These are phyloP conservation scores for Exsudoporus floridanus DNA, from an alignment of 1,284 basidiomycete genomes.

Conservation along the genomic window DNA sequence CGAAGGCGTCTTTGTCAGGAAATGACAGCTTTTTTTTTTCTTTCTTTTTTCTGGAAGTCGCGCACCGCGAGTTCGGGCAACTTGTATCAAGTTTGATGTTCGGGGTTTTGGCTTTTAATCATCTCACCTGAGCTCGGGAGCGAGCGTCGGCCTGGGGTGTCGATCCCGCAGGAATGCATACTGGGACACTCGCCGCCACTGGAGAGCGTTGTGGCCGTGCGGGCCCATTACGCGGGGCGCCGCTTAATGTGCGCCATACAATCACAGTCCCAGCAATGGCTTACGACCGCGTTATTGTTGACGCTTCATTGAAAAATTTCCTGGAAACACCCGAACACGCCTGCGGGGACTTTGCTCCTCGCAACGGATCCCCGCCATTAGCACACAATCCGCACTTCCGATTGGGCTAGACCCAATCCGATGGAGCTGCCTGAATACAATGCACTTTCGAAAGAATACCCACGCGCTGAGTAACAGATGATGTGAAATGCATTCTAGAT, in stretches of 20 bases:
- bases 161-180: slow-evolving; percentile 9
- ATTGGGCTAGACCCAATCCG: background rate
- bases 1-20: background rate
- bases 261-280: slow-evolving; percentile 3
- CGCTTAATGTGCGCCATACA: slow-evolving; percentile 11
- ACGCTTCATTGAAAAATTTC: slow-evolving; percentile 6
- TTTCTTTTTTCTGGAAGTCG: background rate
- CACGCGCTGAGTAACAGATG: background rate
- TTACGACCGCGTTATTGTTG: background rate
- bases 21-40: background rate
- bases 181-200: background rate
- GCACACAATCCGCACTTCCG: background rate
- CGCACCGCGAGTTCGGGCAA: background rate
- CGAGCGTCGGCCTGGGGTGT: background rate
- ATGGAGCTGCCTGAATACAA: background rate
- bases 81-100: background rate
- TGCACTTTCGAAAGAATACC: background rate
- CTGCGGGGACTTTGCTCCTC: background rate
- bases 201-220: too few relatives aligned
- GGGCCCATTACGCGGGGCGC: background rate
- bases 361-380: background rate
- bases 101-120: background rate
- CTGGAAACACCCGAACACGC: slow-evolving; percentile 7
- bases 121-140: background rate
- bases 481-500: slow-evolving; percentile 8